Base-by-base conservation (phyloP, 2,329 filamentous ascomycete species). In the Alternaria sp. region DNA sequence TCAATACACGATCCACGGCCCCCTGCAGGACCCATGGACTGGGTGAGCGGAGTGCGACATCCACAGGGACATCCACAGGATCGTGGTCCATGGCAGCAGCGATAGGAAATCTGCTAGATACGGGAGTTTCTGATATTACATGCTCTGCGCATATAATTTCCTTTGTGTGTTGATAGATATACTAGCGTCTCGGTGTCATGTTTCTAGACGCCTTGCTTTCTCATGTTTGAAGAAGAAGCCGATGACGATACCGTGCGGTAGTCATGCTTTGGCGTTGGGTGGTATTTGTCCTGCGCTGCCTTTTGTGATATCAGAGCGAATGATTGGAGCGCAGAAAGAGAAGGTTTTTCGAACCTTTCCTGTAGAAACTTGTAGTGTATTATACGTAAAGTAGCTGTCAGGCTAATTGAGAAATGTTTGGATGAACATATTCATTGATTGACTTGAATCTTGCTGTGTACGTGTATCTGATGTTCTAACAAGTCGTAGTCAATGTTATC, bases 31-130 rank as follows among this genome's bases (percentile, higher is more conserved):
- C 63, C 67, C 1, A 68, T 67, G 59, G 70, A 73, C 44, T 73
- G 70, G 70, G 45, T 62, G 11, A 69, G 36, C 45, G 64, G 64
- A n/a, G 64, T 65, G 11, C 55, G 70, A 41, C 69, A 65, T 49
- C 62, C 62, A 10, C 64, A 64, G 9, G 64, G 70, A 38, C 69
- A 65, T 46, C 63, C 62, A 27, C 64, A 64, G 7, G 64, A 72
- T 45, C 60, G 67, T 7, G 60, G 60, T 3, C 45, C 50, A 22
- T 70, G 68, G 70, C 60, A 65, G 70, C 60, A 65, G 51, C 55
- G 68, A 18, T 60, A 44, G 45, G 25, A 14, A 30, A 20, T 18
- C 9, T 5, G 14, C 30, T 36, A 10, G 9, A 38, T 36, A 43
- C 20, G 20, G 20, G 30, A 10, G 20, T 38, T 50, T 38, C 20